Base-by-base conservation (phyloP, 108 stramenopile genomes). In the Discostella stelligeroides region DNA sequence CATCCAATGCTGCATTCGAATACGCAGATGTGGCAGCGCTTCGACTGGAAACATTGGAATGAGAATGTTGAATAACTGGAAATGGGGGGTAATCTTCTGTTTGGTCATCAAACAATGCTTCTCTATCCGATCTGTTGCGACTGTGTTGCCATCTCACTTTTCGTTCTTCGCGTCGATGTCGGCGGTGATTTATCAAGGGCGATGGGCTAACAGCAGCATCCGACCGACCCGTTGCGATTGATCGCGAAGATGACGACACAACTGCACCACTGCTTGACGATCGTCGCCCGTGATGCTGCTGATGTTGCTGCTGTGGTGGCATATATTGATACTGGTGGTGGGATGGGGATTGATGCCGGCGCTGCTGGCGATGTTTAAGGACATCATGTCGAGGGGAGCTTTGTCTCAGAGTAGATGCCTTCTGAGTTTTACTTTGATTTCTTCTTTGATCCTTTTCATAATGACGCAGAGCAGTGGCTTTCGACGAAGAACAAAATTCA, bases 1-100 rank as follows among this genome's bases (percentile, higher is more conserved):
- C 55, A 17, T 56, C 55, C 55, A 56, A 56, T 1, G 55, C 55
- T 14, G 34, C 30, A 17, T 56, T 56, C 1, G 55, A 56, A 56
- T n/a, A 6, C 14, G 2, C 55, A 27, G 55, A 56, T 56, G 55
- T 30, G 34, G 55, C 55, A 18, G 17, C 17, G 34, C 55, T 56
- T 6, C 7, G 27, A 7, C 17, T 56, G 34, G 55, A 56, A 30
- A 14, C 55, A 14, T 56, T 56, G 55, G 55, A 56, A 56, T 56
- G 25, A 0, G 55, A 38, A 1, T 14, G 13, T 30, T 37, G 24
- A 20, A 50, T 17, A 18, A 1, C 17, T 1, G 8, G 49, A 8
- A 12, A 25, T 13, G 12, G 51, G 3, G 5, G 12, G 12, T 53
- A 10, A 4, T 27, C 24, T 7, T 7, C 13, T 14, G 25, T 27